Evolutionary conservation across 805 yeast genomes (phyloP), one percentile per base, ranked within the genome.

Genomic region (Suhomyces sp.): DNA sequence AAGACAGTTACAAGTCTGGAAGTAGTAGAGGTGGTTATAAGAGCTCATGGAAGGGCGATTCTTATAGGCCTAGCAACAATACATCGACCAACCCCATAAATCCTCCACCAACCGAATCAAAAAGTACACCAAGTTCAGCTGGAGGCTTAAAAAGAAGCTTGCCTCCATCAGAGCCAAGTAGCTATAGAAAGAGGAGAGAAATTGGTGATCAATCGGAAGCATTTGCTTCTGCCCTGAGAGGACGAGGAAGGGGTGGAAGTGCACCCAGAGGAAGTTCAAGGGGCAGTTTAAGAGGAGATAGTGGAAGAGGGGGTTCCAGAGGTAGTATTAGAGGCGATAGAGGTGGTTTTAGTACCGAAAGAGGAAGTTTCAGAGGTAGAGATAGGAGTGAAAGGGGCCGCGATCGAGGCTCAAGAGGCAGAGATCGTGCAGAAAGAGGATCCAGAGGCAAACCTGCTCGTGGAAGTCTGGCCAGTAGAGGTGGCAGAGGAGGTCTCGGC

Each of bases 21-120:
- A 63, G 66, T 7, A 60, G 60, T 38, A 54, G 66, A 51, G 65
- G 55, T 40, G 56, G 54, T 47, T 50, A 68, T 46, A 69, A 65
- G 53, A 62, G 58, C 38, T 67, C 65, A 51, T 54, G 63, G 42
- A 55, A 54, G 6, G 53, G 50, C 10, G 57, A 56, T 24, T 29
- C 54, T 2, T 53, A 51, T 45, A 52, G 51, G 36, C 55, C 50
- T 10, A 40, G 47, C 9, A 35, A 40, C 9, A 22, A 46, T 23
- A 33, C 22, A 2, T 10, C 47, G 40, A 26, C 10, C 13, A 19
- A 27, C 8, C 9, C 46, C 17, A 4, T 19, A 23, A 24, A 42
- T 13, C 46, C 13, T 44, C 45, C 24, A 38, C 24, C 12, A 38
- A 5, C 3, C 24, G 42, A 38, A 38, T 6, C n/a, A 19, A 19